Evolutionary conservation across 2,329 filamentous ascomycete genomes (phyloP).

Genomic region (Cladosporium velox): DNA sequence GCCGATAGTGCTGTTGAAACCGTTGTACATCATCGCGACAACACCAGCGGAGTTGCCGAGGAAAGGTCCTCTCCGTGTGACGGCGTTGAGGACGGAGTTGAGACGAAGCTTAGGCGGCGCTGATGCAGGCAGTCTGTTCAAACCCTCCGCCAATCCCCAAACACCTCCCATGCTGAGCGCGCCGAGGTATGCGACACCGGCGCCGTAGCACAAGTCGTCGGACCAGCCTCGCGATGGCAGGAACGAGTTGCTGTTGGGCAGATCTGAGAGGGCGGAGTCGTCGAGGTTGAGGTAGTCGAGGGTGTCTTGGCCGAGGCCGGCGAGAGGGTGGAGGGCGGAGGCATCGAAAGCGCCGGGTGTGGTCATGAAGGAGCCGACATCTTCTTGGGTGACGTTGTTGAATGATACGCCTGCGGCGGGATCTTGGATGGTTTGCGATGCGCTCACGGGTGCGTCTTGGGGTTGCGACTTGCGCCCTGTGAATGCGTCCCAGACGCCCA

Average conservation of each 20-base stretch:
- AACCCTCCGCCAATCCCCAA: constrained; percentile 89
- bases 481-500: constrained; percentile 63
- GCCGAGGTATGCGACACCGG: constrained; percentile 89
- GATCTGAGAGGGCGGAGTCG: constrained; percentile 82
- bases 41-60: constrained; percentile 95
- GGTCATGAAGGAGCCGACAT: constrained; percentile 84
- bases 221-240: constrained; percentile 96
- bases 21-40: constrained; percentile 94
- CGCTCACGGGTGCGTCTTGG: constrained; percentile 42
- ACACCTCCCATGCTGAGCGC: constrained; percentile 82
- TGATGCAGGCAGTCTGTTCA: constrained; percentile 69
- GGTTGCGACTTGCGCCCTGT: constrained; percentile 57
- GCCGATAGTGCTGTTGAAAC: constrained; percentile 81
- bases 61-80: constrained; percentile 91
- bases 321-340: constrained; percentile 85
- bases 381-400: constrained; percentile 64
- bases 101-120: constrained; percentile 85
- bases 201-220: constrained; percentile 97
- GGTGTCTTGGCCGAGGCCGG: constrained; percentile 86
- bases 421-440: constrained; percentile 46
- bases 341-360: constrained; percentile 79
- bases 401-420: constrained; percentile 47
- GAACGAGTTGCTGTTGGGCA: constrained; percentile 82
- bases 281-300: constrained; percentile 95
- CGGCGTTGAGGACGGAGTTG: constrained; percentile 91